A percentile compares a stretch with the other conserved stretches of the same genome.
Evolutionary conservation across 768 basidiomycete genomes (phyloP).

Genomic region (Russula ochroleuca): DNA sequence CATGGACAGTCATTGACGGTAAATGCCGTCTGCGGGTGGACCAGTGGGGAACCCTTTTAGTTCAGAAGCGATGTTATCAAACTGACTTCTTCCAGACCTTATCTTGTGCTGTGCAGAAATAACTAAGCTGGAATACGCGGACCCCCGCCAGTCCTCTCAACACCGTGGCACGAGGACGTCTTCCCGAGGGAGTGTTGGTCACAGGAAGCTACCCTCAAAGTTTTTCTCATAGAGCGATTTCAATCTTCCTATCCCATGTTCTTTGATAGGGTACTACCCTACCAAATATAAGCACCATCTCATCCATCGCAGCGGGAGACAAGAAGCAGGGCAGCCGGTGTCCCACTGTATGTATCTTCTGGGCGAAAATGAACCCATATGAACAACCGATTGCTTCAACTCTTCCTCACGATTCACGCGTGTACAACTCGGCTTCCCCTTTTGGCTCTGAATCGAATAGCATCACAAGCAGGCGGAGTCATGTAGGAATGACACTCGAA

Average conservation of each 20-base stretch:
- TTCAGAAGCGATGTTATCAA: not conserved
- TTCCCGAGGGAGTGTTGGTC: not conserved
- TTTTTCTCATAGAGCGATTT: conserved; percentile 2
- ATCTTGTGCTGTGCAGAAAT: not conserved
- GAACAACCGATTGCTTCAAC: not conserved
- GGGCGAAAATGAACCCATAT: not conserved
- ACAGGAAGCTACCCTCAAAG: conserved; percentile 17
- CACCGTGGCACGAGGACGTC: not conserved
- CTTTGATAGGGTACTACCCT: conserved; percentile 3
- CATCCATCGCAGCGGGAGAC: not conserved
- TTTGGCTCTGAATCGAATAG: not conserved
- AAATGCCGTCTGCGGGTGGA: not conserved
- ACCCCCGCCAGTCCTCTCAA: not conserved
- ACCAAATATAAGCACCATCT: not conserved
- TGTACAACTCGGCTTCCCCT: not conserved
- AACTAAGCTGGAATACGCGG: not conserved
- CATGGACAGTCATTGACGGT: not conserved
- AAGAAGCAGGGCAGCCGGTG: not conserved
- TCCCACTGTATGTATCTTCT: not conserved
- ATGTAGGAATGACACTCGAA: conserved; percentile 14
- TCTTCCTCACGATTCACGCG: too few species aligned
- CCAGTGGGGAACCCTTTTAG: not conserved
- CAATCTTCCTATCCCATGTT: not conserved
- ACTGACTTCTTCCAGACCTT: not conserved
- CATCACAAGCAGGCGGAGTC: not conserved